phyloP scores from a whole-genome alignment of 495 filamentous ascomycete genomes.

The Aspergillus homomorphus region DNA sequence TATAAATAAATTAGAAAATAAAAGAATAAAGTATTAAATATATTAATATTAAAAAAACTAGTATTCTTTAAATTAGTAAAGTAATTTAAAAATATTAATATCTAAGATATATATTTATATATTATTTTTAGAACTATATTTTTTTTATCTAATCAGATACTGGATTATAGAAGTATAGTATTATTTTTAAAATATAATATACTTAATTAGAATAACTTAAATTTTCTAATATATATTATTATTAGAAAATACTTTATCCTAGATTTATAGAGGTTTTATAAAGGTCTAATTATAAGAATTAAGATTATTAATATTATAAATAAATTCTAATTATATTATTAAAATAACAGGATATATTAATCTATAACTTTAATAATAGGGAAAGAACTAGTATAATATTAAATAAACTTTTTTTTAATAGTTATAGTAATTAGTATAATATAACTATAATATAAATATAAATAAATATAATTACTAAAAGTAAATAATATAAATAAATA shows the following conservation, averaged over 20 bases:
- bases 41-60: background rate
- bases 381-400: background rate
- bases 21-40: conserved; percentile 4
- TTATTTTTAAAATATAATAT: background rate
- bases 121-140: too few relatives aligned
- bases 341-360: background rate
- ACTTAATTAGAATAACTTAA: too few relatives aligned
- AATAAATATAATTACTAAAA: background rate
- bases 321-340: background rate
- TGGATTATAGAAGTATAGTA: background rate
- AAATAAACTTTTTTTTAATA: background rate
- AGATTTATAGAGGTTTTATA: background rate
- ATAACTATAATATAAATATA: background rate
- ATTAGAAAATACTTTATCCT: background rate
- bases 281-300: background rate
- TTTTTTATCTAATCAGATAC: background rate
- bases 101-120: too few relatives aligned
- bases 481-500: background rate
- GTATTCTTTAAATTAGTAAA: too few relatives aligned
- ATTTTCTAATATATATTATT: too few relatives aligned
- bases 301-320: too few relatives aligned
- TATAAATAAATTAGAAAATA: too few relatives aligned
- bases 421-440: background rate
- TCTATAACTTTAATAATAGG: background rate
- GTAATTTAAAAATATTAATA: background rate